Evolutionary conservation across 805 yeast genomes (phyloP), one percentile per base, ranked within the genome.

Genomic region (Barnettozyma vustinii): DNA sequence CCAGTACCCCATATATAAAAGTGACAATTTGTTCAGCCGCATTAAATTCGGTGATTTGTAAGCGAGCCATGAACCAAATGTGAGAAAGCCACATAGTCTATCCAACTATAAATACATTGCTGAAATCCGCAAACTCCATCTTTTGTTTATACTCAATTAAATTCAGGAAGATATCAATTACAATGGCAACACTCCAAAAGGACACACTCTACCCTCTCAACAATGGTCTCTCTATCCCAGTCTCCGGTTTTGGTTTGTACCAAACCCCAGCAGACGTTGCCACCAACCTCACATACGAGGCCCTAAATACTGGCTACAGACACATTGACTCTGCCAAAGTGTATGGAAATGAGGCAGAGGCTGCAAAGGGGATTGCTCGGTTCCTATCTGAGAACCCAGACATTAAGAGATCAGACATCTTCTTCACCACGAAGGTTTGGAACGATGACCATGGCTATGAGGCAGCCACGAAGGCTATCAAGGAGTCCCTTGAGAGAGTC

Each of bases 401-500:
- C 1, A 57, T 57, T 15, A 49, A 51, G 40, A 56, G 61, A 54
- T 44, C 48, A 9, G 63, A 59, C 5, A 49, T 59, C 27, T 59
- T 57, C 45, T 56, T 52, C 47, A 59, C 61, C 15, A 56, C 63
- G 16, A 59, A 59, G 52, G 48, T 59, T 19, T 39, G 40, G 47
- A 50, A 48, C 33, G 30, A 13, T 13, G 52, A 47, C 9, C 55
- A 39, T 12, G 48, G 46, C 27, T 51, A 55, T 39, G 58, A 53
- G 20, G 39, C 39, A 15, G 44, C 55, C 8, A 27, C 37, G 7
- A 33, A 25, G 5, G 53, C 87, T 2, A 79, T 87, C 51, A 66
- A 72, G 37, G 75, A 72, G 20, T 79, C 87, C 54, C 60, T 84
- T 37, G 66, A 67, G 10, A 67, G 71, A 44, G 83, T 80, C 9